Percentiles rank a stretch among this genome's conserved stretches.
These are phyloP conservation scores for Talaromyces marneffei DNA, from an alignment of 2,329 filamentous ascomycete genomes.

Conservation along the genomic window DNA sequence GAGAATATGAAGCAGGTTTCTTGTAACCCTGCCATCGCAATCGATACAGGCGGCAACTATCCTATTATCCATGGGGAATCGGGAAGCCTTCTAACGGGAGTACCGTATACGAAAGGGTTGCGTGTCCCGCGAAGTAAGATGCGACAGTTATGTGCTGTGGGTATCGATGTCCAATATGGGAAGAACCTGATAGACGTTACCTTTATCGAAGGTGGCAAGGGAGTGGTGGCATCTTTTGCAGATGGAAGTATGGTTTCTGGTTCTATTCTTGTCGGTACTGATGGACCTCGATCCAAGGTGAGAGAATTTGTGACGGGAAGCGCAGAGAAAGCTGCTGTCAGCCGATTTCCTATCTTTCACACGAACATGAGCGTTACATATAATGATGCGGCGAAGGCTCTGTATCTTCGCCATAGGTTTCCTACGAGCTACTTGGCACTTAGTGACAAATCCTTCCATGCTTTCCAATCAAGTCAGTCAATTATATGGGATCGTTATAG, in stretches of 20 bases:
- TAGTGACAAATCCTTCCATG: conserved; percentile 14
- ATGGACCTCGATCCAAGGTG: conserved; percentile 21
- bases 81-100: conserved; percentile 19
- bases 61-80: conserved; percentile 21
- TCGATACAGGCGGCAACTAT: conserved; percentile 16
- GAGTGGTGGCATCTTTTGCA: conserved; percentile 16
- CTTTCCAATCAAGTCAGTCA: conserved; percentile 16
- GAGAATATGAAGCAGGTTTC: conserved; percentile 17
- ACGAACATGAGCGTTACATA: conserved; percentile 23
- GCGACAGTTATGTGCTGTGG: conserved; percentile 17
- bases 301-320: conserved; percentile 17
- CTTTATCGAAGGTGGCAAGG: conserved; percentile 10
- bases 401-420: conserved; percentile 17
- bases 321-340: conserved; percentile 17
- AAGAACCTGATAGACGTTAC: conserved; percentile 18
- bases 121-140: conserved; percentile 23
- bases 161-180: conserved; percentile 16
- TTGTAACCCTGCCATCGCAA: conserved; percentile 20
- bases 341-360: conserved; percentile 18
- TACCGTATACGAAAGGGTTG: conserved; percentile 15
- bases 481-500: not conserved
- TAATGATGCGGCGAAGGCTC: conserved; percentile 21
- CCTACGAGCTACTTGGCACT: conserved; percentile 19
- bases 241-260: conserved; percentile 19
- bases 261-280: conserved; percentile 20